These are phyloP conservation scores for Aspergillus alliaceus DNA, from an alignment of 2,329 filamentous ascomycete species.

Conservation along the genomic window DNA sequence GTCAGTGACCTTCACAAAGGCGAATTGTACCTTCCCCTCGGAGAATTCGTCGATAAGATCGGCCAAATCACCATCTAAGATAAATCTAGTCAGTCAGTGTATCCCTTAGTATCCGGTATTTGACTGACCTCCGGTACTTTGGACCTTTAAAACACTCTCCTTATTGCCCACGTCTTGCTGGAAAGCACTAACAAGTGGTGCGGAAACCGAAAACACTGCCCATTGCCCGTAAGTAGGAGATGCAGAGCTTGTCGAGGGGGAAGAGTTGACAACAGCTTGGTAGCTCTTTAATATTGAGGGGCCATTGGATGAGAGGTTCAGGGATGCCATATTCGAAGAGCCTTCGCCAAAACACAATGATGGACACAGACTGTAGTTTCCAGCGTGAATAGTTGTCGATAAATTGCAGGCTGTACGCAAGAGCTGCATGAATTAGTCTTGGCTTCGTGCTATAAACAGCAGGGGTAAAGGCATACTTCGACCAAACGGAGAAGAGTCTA, in stretches of 20 bases:
- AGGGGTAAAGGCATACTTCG: neutral
- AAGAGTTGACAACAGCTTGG: constrained; percentile 64
- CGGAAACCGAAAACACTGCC: constrained; percentile 91
- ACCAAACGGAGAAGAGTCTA: neutral
- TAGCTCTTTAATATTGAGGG: constrained; percentile 78
- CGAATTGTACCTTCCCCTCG: constrained; percentile 94
- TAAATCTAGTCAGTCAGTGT: constrained; percentile 18
- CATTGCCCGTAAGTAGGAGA: constrained; percentile 88
- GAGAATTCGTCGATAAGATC: constrained; percentile 95
- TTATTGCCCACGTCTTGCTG: constrained; percentile 77
- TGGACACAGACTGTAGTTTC: neutral
- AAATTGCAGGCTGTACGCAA: neutral
- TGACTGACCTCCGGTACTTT: constrained; percentile 76
- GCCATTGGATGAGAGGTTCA: constrained; percentile 77
- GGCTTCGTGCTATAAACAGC: neutral
- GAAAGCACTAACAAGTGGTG: constrained; percentile 89
- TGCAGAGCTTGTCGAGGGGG: constrained; percentile 53
- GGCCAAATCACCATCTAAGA: constrained; percentile 79
- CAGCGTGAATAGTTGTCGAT: neutral
- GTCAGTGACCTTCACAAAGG: constrained; percentile 94
- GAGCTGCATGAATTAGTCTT: neutral
- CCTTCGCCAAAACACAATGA: neutral
- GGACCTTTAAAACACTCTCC: constrained; percentile 93
- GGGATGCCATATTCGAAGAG: constrained; percentile 64
- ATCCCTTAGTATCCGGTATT: no score